Evolutionary conservation across 2,329 filamentous ascomycete genomes (phyloP).

Genomic region (Clonostachys chloroleuca): DNA sequence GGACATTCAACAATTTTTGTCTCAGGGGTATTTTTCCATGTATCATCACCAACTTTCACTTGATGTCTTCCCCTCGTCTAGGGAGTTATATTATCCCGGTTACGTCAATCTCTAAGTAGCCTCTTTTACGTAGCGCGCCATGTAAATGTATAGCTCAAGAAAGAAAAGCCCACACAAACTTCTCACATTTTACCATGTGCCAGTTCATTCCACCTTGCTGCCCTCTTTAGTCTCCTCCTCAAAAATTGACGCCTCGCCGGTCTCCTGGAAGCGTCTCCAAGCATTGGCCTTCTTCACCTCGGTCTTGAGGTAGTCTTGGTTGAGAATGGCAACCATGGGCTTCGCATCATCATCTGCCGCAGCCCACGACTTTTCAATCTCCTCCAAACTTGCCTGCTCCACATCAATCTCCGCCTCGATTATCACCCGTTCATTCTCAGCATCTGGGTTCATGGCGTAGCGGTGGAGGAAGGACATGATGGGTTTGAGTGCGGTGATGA

Average conservation of each 20-base stretch:
- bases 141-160: no score
- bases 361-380: constrained; percentile 15
- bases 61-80: no score
- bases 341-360: constrained; percentile 18
- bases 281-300: constrained; percentile 14
- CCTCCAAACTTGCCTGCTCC: neutral
- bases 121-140: neutral
- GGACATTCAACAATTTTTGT: no score
- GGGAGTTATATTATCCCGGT: neutral
- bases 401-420: constrained; percentile 10
- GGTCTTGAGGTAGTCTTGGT: constrained; percentile 11
- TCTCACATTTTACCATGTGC: neutral
- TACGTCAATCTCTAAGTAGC: neutral
- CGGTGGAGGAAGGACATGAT: constrained; percentile 60
- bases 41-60: no score
- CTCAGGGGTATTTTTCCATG: no score
- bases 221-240: constrained; percentile 13
- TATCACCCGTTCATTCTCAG: constrained; percentile 31
- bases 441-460: constrained; percentile 35
- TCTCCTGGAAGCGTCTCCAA: constrained; percentile 18
- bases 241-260: constrained; percentile 13
- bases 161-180: no score
- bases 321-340: constrained; percentile 13
- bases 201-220: neutral
- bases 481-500: constrained; percentile 46